phyloP scores from a whole-genome alignment of 257 asterid species.

The Capsicum rhomboideum region DNA sequence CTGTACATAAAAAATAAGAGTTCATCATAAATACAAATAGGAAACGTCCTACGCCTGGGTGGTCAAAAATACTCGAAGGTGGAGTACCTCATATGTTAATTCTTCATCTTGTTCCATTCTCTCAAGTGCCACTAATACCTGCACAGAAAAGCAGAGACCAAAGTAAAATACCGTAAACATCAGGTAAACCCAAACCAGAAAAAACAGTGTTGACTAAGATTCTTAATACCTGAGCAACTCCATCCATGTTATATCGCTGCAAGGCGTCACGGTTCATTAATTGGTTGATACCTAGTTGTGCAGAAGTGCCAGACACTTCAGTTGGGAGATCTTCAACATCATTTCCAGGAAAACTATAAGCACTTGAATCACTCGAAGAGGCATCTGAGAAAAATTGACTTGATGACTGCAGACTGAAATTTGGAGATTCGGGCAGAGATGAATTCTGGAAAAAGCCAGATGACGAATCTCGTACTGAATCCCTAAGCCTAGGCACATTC shows the following conservation, averaged over 20 bases:
- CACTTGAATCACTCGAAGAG: slow-evolving; percentile 43
- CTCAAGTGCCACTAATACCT: slow-evolving; percentile 74
- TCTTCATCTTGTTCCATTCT: slow-evolving; percentile 68
- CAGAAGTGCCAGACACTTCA: slow-evolving; percentile 16
- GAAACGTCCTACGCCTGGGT: background rate
- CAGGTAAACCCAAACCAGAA: background rate
- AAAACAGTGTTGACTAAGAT: background rate
- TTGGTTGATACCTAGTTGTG: slow-evolving; percentile 27
- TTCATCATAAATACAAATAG: background rate
- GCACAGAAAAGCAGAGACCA: slow-evolving; percentile 5
- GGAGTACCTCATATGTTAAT: slow-evolving; percentile 58
- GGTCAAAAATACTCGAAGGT: background rate
- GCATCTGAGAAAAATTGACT: slow-evolving; percentile 18
- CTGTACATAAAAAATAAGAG: slow-evolving; percentile 26
- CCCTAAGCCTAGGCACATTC: slow-evolving; percentile 24
- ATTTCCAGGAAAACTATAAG: slow-evolving; percentile 31
- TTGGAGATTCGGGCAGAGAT: slow-evolving; percentile 21
- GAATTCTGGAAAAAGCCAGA: slow-evolving; percentile 15
- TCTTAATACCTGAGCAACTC: slow-evolving; percentile 53
- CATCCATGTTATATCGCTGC: slow-evolving; percentile 45
- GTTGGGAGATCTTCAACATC: slow-evolving; percentile 22
- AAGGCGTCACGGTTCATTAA: slow-evolving; percentile 24
- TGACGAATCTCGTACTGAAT: slow-evolving; percentile 23
- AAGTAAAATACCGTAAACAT: background rate
- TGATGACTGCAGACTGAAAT: slow-evolving; percentile 18